Evolutionary conservation across 441 rosid genomes (phyloP).

Genomic region (Jatropha podagrica): DNA sequence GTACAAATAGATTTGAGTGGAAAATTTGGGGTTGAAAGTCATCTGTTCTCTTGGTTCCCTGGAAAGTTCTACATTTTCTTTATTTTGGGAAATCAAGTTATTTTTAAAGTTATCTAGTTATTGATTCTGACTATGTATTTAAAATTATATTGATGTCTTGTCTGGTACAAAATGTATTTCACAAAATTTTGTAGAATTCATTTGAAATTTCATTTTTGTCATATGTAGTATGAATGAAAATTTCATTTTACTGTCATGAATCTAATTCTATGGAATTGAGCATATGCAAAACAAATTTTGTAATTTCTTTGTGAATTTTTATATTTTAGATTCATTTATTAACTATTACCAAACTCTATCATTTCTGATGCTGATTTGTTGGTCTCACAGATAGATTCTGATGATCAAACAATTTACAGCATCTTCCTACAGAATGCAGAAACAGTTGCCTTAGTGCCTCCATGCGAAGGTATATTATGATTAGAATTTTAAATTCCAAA

Average conservation of each 20-base stretch:
- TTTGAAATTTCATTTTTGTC: too few species aligned
- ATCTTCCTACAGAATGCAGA: conserved; percentile 84
- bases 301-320: too few species aligned
- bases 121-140: not conserved
- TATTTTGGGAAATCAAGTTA: too few species aligned
- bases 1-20: not conserved
- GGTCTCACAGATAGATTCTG: conserved; percentile 43
- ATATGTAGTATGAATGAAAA: too few species aligned
- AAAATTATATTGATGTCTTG: too few species aligned
- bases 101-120: not conserved
- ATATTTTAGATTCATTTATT: too few species aligned
- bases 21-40: not conserved
- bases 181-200: too few species aligned
- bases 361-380: conserved; percentile 2
- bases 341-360: too few species aligned
- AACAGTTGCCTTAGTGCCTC: conserved; percentile 70
- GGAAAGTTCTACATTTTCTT: not conserved
- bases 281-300: too few species aligned
- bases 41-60: not conserved
- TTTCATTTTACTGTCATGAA: too few species aligned
- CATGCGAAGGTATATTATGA: conserved; percentile 48
- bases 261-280: too few species aligned
- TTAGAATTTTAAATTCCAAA: conserved; percentile 8
- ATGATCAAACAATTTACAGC: conserved; percentile 41
- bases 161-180: too few species aligned